Evolutionary conservation across 768 basidiomycete species (phyloP).

Genomic region (Calocera viscosa): DNA sequence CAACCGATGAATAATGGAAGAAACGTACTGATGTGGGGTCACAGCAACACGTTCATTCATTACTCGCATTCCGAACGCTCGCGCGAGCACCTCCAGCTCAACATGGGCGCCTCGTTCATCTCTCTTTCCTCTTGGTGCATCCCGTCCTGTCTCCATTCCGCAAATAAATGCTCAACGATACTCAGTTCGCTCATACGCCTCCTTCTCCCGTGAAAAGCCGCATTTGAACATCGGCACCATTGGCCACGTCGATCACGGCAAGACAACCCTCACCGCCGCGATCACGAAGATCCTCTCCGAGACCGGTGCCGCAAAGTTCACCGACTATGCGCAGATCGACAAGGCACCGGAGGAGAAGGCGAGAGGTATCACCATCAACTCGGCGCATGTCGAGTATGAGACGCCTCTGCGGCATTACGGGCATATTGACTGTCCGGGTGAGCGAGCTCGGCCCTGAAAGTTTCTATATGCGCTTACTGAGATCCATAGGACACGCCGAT

Average conservation of each 20-base stretch:
- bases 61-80: not conserved
- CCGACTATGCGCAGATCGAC: constrained; percentile 96
- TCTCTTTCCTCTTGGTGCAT: not conserved
- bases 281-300: constrained; percentile 87
- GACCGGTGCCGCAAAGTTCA: constrained; percentile 64
- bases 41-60: constrained; percentile 2
- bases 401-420: constrained; percentile 82
- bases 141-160: not conserved
- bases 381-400: constrained; percentile 97
- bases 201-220: constrained; percentile 63
- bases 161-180: not conserved
- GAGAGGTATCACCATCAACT: constrained; percentile 98
- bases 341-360: constrained; percentile 99
- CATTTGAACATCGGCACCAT: constrained; percentile 96
- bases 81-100: not conserved
- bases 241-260: constrained; percentile 95
- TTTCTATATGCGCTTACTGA: not conserved
- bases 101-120: not conserved
- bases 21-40: not conserved
- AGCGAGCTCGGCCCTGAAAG: constrained; percentile 18
- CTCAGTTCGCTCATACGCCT: not conserved
- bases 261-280: constrained; percentile 91
- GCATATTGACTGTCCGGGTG: constrained; percentile 88
- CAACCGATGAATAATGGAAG: not conserved
- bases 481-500: constrained; percentile 61